Percentiles rank a stretch among this genome's conserved stretches.
Conservation (phyloP, 768 basidiomycete genomes). For the Flagelloscypha sp. region DNA sequence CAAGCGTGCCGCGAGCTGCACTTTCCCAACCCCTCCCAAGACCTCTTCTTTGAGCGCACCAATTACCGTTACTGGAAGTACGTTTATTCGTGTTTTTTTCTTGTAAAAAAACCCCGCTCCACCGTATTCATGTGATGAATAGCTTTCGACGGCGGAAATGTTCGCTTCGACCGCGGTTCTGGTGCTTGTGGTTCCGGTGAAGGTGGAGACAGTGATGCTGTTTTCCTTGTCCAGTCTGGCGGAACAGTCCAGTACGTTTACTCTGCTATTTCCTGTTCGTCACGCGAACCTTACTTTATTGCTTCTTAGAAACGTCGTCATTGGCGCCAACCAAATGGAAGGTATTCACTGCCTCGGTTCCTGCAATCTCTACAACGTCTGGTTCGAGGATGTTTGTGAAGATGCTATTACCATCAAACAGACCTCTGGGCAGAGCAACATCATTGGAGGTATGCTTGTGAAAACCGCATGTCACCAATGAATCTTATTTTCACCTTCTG, state of each 20-base stretch:
- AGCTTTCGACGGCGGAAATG: slow-evolving; percentile 8
- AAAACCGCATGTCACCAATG: too few species aligned
- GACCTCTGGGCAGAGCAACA: slow-evolving; percentile 6
- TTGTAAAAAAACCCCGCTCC: not conserved
- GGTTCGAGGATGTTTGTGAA: slow-evolving; percentile 18
- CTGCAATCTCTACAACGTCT: slow-evolving; percentile 17
- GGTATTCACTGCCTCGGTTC: slow-evolving; percentile 11
- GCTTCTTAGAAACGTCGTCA: slow-evolving; percentile 9
- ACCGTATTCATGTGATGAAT: not conserved
- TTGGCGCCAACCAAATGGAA: slow-evolving; percentile 8
- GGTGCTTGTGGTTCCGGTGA: slow-evolving; percentile 8
- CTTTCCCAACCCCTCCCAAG: slow-evolving; percentile 7
- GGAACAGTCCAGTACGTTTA: slow-evolving; percentile 14
- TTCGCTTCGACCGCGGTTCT: slow-evolving; percentile 8
- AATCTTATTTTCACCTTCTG: not conserved
- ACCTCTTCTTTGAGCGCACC: slow-evolving; percentile 6
- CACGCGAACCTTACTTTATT: not conserved
- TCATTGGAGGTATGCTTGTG: slow-evolving; percentile 8
- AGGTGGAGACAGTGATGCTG: slow-evolving; percentile 21
- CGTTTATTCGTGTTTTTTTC: not conserved
- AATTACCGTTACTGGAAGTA: slow-evolving; percentile 6
- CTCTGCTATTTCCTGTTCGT: not conserved
- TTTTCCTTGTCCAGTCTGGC: slow-evolving; percentile 20
- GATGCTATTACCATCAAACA: slow-evolving; percentile 15
- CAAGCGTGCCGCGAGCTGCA: slow-evolving; percentile 8